Conservation (phyloP, 148 eudicot species). For the Amaranthus cruentus region DNA sequence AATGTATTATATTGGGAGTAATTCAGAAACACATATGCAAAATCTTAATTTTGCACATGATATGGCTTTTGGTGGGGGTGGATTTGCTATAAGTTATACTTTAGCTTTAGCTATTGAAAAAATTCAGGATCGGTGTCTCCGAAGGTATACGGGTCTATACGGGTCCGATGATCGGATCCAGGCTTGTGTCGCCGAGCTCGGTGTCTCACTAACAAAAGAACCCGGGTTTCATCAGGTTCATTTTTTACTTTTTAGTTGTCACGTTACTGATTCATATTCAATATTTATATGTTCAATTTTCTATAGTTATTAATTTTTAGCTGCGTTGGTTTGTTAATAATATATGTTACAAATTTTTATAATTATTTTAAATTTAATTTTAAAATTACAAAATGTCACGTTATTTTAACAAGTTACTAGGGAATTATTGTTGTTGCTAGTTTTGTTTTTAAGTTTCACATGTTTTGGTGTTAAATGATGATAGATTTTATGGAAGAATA, state of each 20-base stretch:
- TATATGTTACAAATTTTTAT: neutral
- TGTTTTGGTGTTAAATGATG: neutral
- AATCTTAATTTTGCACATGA: constrained; percentile 39
- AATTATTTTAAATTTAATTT: neutral
- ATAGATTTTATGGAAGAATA: neutral
- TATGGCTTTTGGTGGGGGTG: constrained; percentile 76
- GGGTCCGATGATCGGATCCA: constrained; percentile 69
- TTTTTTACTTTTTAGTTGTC: neutral
- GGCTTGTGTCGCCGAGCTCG: constrained; percentile 62
- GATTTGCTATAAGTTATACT: constrained; percentile 58
- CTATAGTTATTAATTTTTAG: too few relatives aligned
- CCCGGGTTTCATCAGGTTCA: constrained; percentile 68
- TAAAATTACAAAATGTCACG: neutral
- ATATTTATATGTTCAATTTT: too few relatives aligned
- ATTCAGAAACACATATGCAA: constrained; percentile 52
- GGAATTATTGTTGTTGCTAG: too few relatives aligned
- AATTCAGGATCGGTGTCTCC: constrained; percentile 49
- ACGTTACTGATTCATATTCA: neutral
- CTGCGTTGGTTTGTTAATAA: too few relatives aligned
- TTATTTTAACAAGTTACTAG: neutral
- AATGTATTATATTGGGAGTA: constrained; percentile 54
- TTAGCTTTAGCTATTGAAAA: constrained; percentile 46
- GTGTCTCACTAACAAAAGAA: constrained; percentile 60
- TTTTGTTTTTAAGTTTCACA: neutral
- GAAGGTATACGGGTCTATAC: constrained; percentile 37